Percentiles rank a stretch among this genome's conserved stretches.
Evolutionary conservation across 805 yeast genomes (phyloP).

Genomic region (Clavispora asparagi): DNA sequence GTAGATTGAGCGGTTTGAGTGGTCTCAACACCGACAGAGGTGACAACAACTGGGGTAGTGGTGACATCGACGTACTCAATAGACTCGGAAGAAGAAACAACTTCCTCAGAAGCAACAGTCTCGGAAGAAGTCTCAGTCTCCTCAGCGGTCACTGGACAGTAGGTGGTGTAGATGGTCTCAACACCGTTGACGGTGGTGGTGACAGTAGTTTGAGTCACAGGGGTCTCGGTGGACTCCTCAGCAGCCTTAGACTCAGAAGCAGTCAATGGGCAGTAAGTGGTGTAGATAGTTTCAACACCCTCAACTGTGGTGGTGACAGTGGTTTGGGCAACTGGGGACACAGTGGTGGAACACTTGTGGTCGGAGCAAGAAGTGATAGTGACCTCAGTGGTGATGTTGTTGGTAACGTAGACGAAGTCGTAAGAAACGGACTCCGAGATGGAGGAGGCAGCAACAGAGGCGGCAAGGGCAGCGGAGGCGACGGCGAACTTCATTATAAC

Average conservation of each 20-base stretch:
- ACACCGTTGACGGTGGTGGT: conserved; percentile 31
- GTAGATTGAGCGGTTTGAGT: conserved; percentile 36
- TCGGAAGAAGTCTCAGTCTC: conserved; percentile 7
- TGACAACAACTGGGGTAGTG: conserved; percentile 44
- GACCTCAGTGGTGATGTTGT: conserved; percentile 21
- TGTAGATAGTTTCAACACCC: conserved; percentile 20
- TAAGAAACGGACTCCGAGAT: conserved; percentile 13
- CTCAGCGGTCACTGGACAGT: conserved; percentile 24
- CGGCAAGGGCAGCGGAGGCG: conserved; percentile 16
- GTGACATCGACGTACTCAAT: conserved; percentile 42
- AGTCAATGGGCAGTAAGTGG: conserved; percentile 16
- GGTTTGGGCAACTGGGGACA: conserved; percentile 7
- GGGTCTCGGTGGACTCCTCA: conserved; percentile 4
- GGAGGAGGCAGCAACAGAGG: conserved; percentile 19
- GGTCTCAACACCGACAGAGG: conserved; percentile 43
- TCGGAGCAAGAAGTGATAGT: conserved; percentile 29
- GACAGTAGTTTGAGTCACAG: conserved; percentile 7
- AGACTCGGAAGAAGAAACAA: conserved; percentile 9
- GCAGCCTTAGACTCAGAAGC: conserved; percentile 3
- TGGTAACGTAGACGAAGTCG: conserved; percentile 17
- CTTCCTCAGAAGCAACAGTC: conserved; percentile 2
- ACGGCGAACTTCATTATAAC: conserved; percentile 18
- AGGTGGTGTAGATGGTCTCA: conserved; percentile 33
- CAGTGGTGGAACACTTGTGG: conserved; percentile 16
- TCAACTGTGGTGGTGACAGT: conserved; percentile 21